phyloP scores from a whole-genome alignment of 306 rosid genomes.

The Lithocarpus polystachyus region DNA sequence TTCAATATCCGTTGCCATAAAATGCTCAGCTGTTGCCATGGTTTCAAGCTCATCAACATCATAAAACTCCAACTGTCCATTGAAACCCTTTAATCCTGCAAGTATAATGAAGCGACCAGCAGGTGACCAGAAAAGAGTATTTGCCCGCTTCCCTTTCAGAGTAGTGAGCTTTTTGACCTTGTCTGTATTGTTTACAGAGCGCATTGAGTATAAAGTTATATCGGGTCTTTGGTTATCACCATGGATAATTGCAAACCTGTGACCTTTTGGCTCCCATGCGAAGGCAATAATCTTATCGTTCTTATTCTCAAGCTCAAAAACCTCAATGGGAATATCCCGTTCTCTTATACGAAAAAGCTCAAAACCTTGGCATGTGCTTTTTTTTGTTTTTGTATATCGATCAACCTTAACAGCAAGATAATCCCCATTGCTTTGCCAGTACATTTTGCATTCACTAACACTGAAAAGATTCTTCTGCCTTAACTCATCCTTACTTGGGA shows the following conservation, averaged over 20 bases:
- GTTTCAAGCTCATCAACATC: slow-evolving; percentile 76
- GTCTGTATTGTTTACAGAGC: slow-evolving; percentile 41
- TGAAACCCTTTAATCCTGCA: slow-evolving; percentile 66
- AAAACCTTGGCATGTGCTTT: slow-evolving; percentile 68
- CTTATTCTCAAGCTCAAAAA: slow-evolving; percentile 70
- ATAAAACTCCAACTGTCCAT: slow-evolving; percentile 68
- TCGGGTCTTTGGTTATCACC: slow-evolving; percentile 72
- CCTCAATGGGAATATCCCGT: slow-evolving; percentile 69
- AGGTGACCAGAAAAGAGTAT: slow-evolving; percentile 80
- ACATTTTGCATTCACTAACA: slow-evolving; percentile 77
- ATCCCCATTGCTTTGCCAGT: slow-evolving; percentile 82
- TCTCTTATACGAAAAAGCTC: slow-evolving; percentile 68
- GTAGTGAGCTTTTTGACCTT: slow-evolving; percentile 62
- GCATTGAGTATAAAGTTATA: slow-evolving; percentile 66
- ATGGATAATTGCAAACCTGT: slow-evolving; percentile 68
- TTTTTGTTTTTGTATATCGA: slow-evolving; percentile 66
- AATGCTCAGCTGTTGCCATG: slow-evolving; percentile 75
- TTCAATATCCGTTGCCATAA: slow-evolving; percentile 74
- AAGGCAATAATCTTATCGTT: slow-evolving; percentile 67
- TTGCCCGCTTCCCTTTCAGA: slow-evolving; percentile 76
- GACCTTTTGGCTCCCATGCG: slow-evolving; percentile 84
- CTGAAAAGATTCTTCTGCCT: slow-evolving; percentile 73
- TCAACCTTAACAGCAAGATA: slow-evolving; percentile 82
- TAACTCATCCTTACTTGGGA: slow-evolving; percentile 84
- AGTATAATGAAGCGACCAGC: slow-evolving; percentile 57